Evolutionary conservation across 257 asterid species (phyloP), one percentile per base, ranked within the genome.

Genomic region (Nicotiana benthamiana): DNA sequence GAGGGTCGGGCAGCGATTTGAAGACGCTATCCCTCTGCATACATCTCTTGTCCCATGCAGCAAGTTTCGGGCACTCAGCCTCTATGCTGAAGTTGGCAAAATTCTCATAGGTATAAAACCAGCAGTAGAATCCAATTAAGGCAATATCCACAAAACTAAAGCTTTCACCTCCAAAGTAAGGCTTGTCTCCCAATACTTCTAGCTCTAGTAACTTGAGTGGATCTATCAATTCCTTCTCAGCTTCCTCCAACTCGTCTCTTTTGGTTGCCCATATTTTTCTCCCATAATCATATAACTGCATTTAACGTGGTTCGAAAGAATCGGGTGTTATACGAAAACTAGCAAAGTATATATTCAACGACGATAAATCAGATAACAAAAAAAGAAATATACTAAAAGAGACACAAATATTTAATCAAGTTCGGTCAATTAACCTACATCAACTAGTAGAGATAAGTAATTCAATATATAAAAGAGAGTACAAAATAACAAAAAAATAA

Each of bases 1-100:
- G 81, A 52, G 85, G 78, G 75, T 86, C 85, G 24, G 30, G 48
- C 6, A 83, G 80, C 30, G 87, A 81, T 27, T 83, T 83, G 61
- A 80, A 18, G 3, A 86, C 89, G 51, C 70, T 81, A n/a, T 83
- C 85, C 81, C 79, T 86, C 61, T 81, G 75, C 75, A 27, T 62
- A 20, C 82, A 79, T 40, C 82, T 79, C 82, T 79, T 63, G n/a
- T 48, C 82, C 82, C 82, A 79, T 26, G 75, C 75, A 43, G n/a
- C 57, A 5, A 79, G 59, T 11, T 79, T 79, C 11, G 82, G 82
- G 75, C 82, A 79, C 59, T 79, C 82, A 1, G 46, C 75, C 36
- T 48, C 63, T 62, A 30, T 11, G 57, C 51, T 79, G 62, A 79
- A 79, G 30, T 79, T 46, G 12, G 64, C 82, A 63, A 62, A 63